Evolutionary conservation across 148 eudicot genomes (phyloP).

Genomic region (Nepenthes mirabilis): DNA sequence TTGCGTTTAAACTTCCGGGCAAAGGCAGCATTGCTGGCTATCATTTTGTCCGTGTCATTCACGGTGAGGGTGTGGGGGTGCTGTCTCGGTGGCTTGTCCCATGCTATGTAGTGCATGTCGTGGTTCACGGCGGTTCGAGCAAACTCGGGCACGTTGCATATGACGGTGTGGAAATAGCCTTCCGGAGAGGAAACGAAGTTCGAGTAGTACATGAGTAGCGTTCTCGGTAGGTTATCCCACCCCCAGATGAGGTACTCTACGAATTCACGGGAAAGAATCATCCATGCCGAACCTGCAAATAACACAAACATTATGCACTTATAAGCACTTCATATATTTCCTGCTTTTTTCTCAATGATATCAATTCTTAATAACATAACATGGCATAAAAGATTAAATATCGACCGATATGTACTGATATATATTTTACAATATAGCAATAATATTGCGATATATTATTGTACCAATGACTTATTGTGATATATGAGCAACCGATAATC

Average conservation of each 20-base stretch:
- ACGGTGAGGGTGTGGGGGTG: conserved; percentile 63
- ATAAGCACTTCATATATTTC: too few relatives aligned
- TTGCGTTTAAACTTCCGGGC: conserved; percentile 66
- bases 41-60: conserved; percentile 50
- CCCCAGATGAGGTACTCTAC: conserved; percentile 85
- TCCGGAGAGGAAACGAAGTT: conserved; percentile 93
- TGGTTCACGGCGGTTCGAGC: conserved; percentile 55
- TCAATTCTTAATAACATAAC: too few relatives aligned
- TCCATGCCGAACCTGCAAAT: conserved; percentile 95
- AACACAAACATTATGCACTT: neutral
- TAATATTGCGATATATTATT: too few relatives aligned
- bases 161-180: conserved; percentile 86
- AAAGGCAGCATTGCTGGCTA: conserved; percentile 63
- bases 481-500: too few relatives aligned
- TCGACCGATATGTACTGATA: too few relatives aligned
- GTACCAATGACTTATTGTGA: too few relatives aligned
- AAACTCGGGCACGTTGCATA: conserved; percentile 72
- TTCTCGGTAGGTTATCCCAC: conserved; percentile 93
- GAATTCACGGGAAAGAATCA: conserved; percentile 70
- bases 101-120: conserved; percentile 85
- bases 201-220: conserved; percentile 83
- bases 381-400: too few relatives aligned
- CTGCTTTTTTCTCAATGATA: too few relatives aligned
- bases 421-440: too few relatives aligned
- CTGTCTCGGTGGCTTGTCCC: conserved; percentile 85